These are phyloP conservation scores for Fusarium circinatum DNA, from an alignment of 2,329 filamentous ascomycete species.

Conservation along the genomic window DNA sequence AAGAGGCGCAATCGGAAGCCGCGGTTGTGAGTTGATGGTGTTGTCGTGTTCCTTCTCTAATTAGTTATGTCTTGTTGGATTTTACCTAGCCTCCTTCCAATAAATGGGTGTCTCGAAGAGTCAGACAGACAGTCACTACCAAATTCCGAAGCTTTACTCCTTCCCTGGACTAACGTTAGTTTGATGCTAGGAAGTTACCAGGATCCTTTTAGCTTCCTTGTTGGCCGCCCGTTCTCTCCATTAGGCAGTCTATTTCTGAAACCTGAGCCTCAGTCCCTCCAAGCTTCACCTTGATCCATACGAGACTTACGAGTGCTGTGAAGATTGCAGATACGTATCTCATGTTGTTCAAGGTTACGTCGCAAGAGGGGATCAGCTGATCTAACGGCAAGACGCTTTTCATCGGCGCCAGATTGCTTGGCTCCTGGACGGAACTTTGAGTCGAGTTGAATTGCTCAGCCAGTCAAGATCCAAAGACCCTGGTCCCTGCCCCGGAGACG, in stretches of 20 bases:
- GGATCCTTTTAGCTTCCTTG: background rate
- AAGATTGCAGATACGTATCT: conserved; percentile 9
- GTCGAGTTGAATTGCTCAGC: conserved; percentile 41
- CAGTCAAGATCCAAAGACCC: conserved; percentile 19
- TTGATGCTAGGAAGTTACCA: background rate
- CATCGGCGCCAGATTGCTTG: conserved; percentile 28
- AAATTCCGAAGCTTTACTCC: background rate
- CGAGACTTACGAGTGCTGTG: background rate
- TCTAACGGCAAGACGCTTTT: conserved; percentile 17
- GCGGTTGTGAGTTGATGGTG: conserved; percentile 1
- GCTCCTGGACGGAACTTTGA: conserved; percentile 40
- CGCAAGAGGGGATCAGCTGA: conserved; percentile 17
- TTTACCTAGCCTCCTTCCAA: background rate
- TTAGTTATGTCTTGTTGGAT: background rate
- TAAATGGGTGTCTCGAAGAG: background rate
- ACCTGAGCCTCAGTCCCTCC: conserved; percentile 3
- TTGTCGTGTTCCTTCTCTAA: conserved; percentile 8
- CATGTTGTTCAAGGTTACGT: conserved; percentile 6
- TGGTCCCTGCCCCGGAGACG: conserved; percentile 24
- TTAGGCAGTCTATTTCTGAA: conserved; percentile 9
- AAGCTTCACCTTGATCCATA: conserved; percentile 4
- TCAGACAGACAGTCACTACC: background rate
- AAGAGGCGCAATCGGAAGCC: background rate
- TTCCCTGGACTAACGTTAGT: background rate
- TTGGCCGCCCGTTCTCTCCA: background rate